Percentiles rank a stretch among this genome's conserved stretches.
These are phyloP conservation scores for Fusarium pininemorale DNA, from an alignment of 2,329 filamentous ascomycete genomes.

Conservation along the genomic window DNA sequence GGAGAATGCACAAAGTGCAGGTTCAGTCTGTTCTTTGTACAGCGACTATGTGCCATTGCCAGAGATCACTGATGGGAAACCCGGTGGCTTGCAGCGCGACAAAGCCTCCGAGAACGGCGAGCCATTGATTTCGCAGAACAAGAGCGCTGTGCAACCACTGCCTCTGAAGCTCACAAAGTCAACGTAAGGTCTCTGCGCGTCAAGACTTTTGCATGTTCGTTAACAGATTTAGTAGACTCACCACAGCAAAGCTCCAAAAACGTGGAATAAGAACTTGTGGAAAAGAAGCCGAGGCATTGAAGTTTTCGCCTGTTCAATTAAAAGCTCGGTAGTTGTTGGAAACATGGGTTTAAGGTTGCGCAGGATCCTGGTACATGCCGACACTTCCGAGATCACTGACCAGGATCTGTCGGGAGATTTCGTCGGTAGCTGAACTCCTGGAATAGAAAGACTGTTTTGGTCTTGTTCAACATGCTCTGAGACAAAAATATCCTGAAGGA, in stretches of 20 bases:
- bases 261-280: neutral
- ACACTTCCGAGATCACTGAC: neutral
- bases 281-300: neutral
- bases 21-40: neutral
- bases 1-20: fast-evolving
- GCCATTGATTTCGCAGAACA: neutral
- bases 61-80: neutral
- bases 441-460: fast-evolving
- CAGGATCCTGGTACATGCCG: neutral
- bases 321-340: neutral
- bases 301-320: fast-evolving
- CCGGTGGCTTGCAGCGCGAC: neutral
- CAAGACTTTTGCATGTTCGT: fast-evolving
- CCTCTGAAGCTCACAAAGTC: fast-evolving
- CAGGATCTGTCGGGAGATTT: neutral
- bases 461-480: neutral
- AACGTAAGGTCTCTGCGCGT: neutral
- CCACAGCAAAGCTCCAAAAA: neutral
- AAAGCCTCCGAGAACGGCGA: neutral
- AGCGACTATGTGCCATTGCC: fast-evolving
- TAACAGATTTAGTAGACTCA: neutral
- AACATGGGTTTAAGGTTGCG: neutral
- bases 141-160: neutral
- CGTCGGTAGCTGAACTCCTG: no score
- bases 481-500: fast-evolving